Percentiles rank a stretch among this genome's conserved stretches.
These are phyloP conservation scores for Candida schatavii DNA, from an alignment of 805 yeast genomes.

Conservation along the genomic window DNA sequence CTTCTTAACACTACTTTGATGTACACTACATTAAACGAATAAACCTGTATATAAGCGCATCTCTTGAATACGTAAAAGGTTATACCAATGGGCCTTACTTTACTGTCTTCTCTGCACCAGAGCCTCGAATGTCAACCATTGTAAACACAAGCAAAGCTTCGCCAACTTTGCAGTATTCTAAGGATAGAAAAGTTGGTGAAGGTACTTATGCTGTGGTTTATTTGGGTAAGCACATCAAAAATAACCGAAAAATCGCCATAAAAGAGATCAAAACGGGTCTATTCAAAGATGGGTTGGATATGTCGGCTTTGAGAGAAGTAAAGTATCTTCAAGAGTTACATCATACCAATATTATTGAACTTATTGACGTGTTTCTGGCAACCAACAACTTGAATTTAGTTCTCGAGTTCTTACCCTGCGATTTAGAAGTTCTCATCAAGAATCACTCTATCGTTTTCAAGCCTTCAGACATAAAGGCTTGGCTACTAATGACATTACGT, in stretches of 20 bases:
- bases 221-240: conserved; percentile 65
- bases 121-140: too few relatives aligned
- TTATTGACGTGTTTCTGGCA: conserved; percentile 80
- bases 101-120: too few relatives aligned
- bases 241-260: conserved; percentile 70
- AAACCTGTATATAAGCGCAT: too few relatives aligned
- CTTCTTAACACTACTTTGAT: too few relatives aligned
- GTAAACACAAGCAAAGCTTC: too few relatives aligned
- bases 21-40: too few relatives aligned
- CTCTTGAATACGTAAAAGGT: too few relatives aligned
- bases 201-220: conserved; percentile 98
- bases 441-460: conserved; percentile 74
- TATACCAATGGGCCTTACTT: too few relatives aligned
- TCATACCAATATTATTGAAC: conserved; percentile 79
- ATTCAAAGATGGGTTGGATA: conserved; percentile 94
- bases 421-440: conserved; percentile 83
- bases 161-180: conserved; percentile 26
- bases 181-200: conserved; percentile 91
- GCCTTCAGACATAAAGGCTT: conserved; percentile 85
- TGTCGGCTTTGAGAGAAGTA: conserved; percentile 88
- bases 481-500: conserved; percentile 91
- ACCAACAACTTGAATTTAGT: conserved; percentile 72
- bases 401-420: conserved; percentile 85
- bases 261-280: conserved; percentile 94
- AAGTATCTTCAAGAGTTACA: conserved; percentile 5